Evolutionary conservation across 352 stramenopile species (phyloP), one percentile per base, ranked within the genome.

Genomic region (Phytophthora pluvialis): DNA sequence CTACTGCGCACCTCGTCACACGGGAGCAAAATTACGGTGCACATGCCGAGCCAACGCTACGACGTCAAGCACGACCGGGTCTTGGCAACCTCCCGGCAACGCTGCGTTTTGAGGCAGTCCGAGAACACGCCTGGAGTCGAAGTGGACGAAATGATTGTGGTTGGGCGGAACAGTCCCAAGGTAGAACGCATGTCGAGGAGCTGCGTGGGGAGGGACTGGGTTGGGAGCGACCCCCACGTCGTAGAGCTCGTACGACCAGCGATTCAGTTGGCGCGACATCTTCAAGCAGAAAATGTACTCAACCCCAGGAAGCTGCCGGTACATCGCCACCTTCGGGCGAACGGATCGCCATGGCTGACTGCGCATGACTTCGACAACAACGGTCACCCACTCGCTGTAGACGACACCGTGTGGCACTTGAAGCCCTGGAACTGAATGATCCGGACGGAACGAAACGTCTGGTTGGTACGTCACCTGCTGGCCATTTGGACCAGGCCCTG

Each of bases 221-320:
- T 21, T 44, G 12, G 38, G 21, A 21, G 21, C n/a, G 13, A 8
- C n/a, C 8, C 38, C n/a, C 3, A 44, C 38, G 38, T 44, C 38
- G 38, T 44, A 44, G 38, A 44, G 25, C 21, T 44, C 38, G 38
- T 44, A 44, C 13, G 38, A 44, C 38, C 38, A 44, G n/a, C 15
- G 4, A 16, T 10, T 9, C 12, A 25, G 38, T 10, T 25, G 13
- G 12, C 15, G 13, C 5, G 38, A 44, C 2, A 44, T 15, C 12
- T 44, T 44, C 38, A 44, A 21, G 21, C 21, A 21, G 21, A 21
- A 21, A 1, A 21, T 21, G 15, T 25, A 25, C 38, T 44, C 8
- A 0, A 44, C 10, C 2, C 38, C 38, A 21, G 38, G 38, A 16
- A 44, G 38, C 38, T 44, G 38, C 12, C 15, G 38, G n/a, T 44